These are phyloP conservation scores for Nicotiana paniculata DNA, from an alignment of 257 asterid species.

Conservation along the genomic window DNA sequence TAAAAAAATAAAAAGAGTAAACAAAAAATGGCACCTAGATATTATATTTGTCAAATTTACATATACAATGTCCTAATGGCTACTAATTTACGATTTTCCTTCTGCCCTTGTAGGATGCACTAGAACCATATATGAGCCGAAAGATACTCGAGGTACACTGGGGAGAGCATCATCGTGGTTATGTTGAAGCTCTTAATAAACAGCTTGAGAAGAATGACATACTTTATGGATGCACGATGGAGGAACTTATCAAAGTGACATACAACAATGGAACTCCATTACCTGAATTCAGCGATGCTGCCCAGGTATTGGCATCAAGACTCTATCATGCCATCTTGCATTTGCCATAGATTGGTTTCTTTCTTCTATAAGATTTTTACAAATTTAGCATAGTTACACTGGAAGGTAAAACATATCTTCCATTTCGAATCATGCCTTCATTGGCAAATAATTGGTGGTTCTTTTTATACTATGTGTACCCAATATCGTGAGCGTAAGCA, in stretches of 20 bases:
- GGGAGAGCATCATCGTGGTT: constrained; percentile 84
- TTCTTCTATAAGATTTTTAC: background rate
- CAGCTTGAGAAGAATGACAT: constrained; percentile 64
- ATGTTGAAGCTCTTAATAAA: constrained; percentile 76
- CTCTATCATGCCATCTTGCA: background rate
- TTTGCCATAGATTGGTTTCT: background rate
- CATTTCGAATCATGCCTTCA: background rate
- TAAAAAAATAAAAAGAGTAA: background rate
- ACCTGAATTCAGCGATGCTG: constrained; percentile 80
- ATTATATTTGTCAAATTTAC: background rate
- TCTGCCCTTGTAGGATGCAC: constrained; percentile 50
- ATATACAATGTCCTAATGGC: background rate
- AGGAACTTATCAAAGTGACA: constrained; percentile 65
- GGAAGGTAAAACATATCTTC: background rate
- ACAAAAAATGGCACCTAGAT: background rate
- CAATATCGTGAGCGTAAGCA: background rate
- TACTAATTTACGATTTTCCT: background rate
- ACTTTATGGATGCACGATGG: constrained; percentile 69
- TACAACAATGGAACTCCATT: constrained; percentile 87
- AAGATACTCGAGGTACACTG: constrained; percentile 78
- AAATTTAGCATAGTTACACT: background rate
- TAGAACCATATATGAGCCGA: constrained; percentile 85
- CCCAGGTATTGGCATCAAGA: constrained; percentile 51
- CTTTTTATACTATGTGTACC: background rate
- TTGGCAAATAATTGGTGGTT: background rate